Evolutionary conservation across 2,329 filamentous ascomycete genomes (phyloP), one percentile per base, ranked within the genome.

Genomic region (Colletotrichum sp.): DNA sequence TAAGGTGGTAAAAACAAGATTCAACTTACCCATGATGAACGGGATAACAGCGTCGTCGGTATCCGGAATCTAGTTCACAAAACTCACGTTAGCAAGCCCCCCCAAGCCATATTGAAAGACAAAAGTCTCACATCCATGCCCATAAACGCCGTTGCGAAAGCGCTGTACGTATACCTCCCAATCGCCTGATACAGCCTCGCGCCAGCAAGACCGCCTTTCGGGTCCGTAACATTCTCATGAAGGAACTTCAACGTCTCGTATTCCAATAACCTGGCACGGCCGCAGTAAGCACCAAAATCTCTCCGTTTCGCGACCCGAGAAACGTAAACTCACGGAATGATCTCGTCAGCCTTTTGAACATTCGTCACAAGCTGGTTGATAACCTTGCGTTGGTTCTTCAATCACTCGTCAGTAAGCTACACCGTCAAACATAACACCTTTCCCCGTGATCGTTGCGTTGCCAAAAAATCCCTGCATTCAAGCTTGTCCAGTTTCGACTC

Each of bases 291-390:
- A 27, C 15, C 18, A 28, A 6, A 0, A 22, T 6, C n/a, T n/a
- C 32, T 22, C n/a, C 30, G 3, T 22, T 18, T 61, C 7, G 15
- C 1, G 30, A 2, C 1, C 56, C 27, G 6, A 13, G 9, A 32
- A 0, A 8, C 27, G 6, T 2, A 6, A 5, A 36, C 70, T 43
- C 27, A 73, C 70, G 65, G 70, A 9, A 69, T 22, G n/a, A 64
- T 73, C 65, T 56, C 36, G 1, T 68, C 70, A 2, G 70, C 65
- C 16, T 69, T 66, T 25, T 62, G 70, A 2, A 61, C 30, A 22
- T 32, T 69, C 4, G 70, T 64, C 10, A 73, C 28, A 5, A 69
- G 65, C 56, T 73, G 55, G 28, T 25, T 39, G 16, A 73, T 73
- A 8, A 64, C 65, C 25, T 62, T 73, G 9, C 65, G 28, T 30